These are phyloP conservation scores for Yamadazyma kitorensis DNA, from an alignment of 805 yeast species.

Conservation along the genomic window DNA sequence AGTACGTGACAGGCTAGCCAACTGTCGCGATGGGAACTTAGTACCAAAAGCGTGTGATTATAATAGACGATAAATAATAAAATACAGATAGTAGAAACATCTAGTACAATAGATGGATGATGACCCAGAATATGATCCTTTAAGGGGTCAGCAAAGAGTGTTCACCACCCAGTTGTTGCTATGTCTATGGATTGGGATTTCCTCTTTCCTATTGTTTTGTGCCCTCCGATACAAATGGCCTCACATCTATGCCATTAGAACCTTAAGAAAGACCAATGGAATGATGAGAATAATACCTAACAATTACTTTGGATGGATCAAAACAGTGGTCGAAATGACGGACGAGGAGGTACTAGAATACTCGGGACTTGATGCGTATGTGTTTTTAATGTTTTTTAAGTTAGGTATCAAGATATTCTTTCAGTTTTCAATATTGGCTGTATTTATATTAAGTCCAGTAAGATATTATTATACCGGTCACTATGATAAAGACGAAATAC, in stretches of 20 bases:
- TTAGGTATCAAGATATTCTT: slow-evolving; percentile 74
- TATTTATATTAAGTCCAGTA: slow-evolving; percentile 35
- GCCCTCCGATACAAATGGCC: slow-evolving; percentile 53
- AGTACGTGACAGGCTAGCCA: too few species aligned
- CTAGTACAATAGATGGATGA: slow-evolving; percentile 6
- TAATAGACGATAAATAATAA: too few species aligned
- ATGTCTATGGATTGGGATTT: slow-evolving; percentile 45
- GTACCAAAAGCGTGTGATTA: too few species aligned
- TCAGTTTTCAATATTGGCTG: slow-evolving; percentile 60
- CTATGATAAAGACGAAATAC: slow-evolving; percentile 39
- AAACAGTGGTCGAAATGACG: slow-evolving; percentile 49
- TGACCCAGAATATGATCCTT: slow-evolving; percentile 15
- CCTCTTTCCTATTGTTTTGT: slow-evolving; percentile 49
- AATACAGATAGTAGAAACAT: too few species aligned
- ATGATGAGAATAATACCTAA: slow-evolving; percentile 44
- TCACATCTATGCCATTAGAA: slow-evolving; percentile 53
- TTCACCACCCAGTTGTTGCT: slow-evolving; percentile 53
- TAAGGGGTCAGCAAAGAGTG: slow-evolving; percentile 45
- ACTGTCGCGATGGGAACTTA: too few species aligned
- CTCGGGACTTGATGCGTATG: slow-evolving; percentile 90
- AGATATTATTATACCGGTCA: slow-evolving; percentile 41
- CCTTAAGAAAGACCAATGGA: slow-evolving; percentile 42
- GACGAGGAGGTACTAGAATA: slow-evolving; percentile 79
- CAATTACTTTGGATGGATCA: slow-evolving; percentile 49
- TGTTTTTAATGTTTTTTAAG: slow-evolving; percentile 38